A percentile compares a stretch with the other conserved stretches of the same genome.
Conservation (phyloP, 2,329 filamentous ascomycete genomes). For the Fusarium paranaense region DNA sequence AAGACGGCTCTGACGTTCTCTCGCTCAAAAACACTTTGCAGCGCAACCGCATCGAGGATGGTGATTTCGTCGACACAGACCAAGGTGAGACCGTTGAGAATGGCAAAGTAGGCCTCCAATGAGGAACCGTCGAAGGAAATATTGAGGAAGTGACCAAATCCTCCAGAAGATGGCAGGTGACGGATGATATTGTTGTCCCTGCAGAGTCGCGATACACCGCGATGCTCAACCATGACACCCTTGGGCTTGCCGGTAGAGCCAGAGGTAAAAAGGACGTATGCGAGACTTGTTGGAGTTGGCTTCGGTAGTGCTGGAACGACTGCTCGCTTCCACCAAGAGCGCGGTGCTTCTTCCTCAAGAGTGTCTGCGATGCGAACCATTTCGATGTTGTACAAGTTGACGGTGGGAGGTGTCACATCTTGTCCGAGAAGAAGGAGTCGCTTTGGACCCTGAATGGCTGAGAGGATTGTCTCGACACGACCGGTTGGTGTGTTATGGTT, state of each 20-base stretch:
- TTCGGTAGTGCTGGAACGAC: neutral
- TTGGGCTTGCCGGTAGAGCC: constrained; percentile 41
- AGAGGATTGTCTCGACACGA: constrained; percentile 20
- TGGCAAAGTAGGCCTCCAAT: constrained; percentile 12
- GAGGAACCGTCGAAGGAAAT: constrained; percentile 26
- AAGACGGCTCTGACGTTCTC: constrained; percentile 15
- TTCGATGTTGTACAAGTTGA: neutral
- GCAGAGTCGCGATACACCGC: constrained; percentile 2
- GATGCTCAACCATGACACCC: constrained; percentile 33
- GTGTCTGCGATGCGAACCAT: neutral
- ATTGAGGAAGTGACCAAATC: constrained; percentile 12
- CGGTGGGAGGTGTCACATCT: neutral
- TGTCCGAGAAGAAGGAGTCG: constrained; percentile 14
- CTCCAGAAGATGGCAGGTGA: neutral
- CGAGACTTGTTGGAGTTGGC: constrained; percentile 20
- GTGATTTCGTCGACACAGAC: constrained; percentile 21
- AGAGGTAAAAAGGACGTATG: constrained; percentile 40
- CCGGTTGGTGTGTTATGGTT: constrained; percentile 23
- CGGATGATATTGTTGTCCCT: neutral
- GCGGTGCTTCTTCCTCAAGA: neutral
- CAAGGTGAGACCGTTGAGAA: constrained; percentile 22
- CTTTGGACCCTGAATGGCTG: neutral
- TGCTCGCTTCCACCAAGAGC: neutral
- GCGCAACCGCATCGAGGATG: constrained; percentile 3
- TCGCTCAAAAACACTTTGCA: too few relatives aligned